Conservation (phyloP, 805 yeast species). For the Saccharomycopsis lassenensis region DNA sequence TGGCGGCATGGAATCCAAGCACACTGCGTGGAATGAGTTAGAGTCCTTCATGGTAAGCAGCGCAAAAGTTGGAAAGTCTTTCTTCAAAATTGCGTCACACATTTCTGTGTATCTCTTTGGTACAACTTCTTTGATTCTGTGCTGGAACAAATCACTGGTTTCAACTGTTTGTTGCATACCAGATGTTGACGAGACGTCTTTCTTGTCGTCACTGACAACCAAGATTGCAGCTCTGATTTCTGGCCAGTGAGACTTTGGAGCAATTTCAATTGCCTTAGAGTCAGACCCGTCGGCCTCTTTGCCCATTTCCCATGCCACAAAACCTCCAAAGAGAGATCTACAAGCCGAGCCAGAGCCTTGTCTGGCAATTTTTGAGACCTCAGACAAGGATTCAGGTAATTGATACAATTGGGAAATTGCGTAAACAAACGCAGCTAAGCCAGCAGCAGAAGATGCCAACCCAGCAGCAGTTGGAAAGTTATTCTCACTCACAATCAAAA, state of each 20-base stretch:
- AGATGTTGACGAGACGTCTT: conserved; percentile 87
- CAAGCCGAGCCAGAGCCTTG: conserved; percentile 99
- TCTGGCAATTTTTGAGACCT: conserved; percentile 87
- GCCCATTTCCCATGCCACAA: conserved; percentile 99
- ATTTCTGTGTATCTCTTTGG: conserved; percentile 77
- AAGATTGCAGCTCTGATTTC: conserved; percentile 82
- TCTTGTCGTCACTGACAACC: conserved; percentile 87
- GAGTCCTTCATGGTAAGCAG: conserved; percentile 93
- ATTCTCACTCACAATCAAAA: conserved; percentile 84
- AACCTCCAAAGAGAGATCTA: conserved; percentile 93
- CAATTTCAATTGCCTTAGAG: conserved; percentile 88
- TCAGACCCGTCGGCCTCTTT: conserved; percentile 63
- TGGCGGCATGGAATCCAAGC: conserved; percentile 92
- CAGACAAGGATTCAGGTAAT: conserved; percentile 77
- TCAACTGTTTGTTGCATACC: conserved; percentile 96
- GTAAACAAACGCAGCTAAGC: conserved; percentile 89
- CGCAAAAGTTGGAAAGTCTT: conserved; percentile 73
- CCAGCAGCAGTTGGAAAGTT: conserved; percentile 99
- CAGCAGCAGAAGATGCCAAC: conserved; percentile 95
- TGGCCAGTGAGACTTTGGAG: conserved; percentile 83
- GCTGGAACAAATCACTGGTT: conserved; percentile 76
- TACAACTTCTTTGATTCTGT: conserved; percentile 72
- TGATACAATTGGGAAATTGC: conserved; percentile 80
- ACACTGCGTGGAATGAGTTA: conserved; percentile 96
- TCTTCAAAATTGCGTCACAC: conserved; percentile 63